Percentiles rank a stretch among this genome's conserved stretches.
phyloP scores from a whole-genome alignment of 2,329 filamentous ascomycete genomes.

The Penicillium sp. region DNA sequence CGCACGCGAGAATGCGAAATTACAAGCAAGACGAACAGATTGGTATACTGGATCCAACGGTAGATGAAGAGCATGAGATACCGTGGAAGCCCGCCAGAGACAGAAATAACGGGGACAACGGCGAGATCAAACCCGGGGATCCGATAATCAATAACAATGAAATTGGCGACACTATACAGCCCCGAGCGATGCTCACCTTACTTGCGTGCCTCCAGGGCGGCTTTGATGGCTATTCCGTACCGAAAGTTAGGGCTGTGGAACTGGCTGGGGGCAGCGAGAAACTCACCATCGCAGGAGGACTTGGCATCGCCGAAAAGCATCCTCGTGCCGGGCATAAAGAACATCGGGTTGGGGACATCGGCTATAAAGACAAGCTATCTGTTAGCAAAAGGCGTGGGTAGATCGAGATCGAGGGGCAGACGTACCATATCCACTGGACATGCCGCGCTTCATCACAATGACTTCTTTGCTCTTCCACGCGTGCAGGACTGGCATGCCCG shows the following conservation, averaged over 20 bases:
- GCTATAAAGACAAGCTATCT: constrained; percentile 49
- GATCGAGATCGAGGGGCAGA: constrained; percentile 10
- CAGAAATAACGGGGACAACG: too few species aligned
- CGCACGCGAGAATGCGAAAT: too few species aligned
- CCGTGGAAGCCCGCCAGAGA: too few species aligned
- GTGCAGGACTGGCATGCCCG: constrained; percentile 88
- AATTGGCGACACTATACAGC: too few species aligned
- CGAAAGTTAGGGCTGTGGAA: background rate
- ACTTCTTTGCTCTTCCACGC: constrained; percentile 94
- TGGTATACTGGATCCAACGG: too few species aligned
- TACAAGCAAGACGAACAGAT: too few species aligned
- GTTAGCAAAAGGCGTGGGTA: background rate
- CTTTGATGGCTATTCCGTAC: constrained; percentile 42
- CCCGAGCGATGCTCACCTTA: constrained; percentile 18
- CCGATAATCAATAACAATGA: background rate
- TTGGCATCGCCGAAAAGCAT: constrained; percentile 94
- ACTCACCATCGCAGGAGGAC: constrained; percentile 72
- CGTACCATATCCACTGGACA: constrained; percentile 82
- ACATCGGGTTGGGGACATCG: constrained; percentile 90
- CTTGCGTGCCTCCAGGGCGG: constrained; percentile 34
- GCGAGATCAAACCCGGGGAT: background rate
- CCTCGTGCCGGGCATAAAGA: constrained; percentile 82
- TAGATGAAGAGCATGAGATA: too few species aligned
- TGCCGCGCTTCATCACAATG: constrained; percentile 87
- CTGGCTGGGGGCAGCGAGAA: background rate